These are phyloP conservation scores for Drechslera avenae DNA, from an alignment of 2,329 filamentous ascomycete species.

Conservation along the genomic window DNA sequence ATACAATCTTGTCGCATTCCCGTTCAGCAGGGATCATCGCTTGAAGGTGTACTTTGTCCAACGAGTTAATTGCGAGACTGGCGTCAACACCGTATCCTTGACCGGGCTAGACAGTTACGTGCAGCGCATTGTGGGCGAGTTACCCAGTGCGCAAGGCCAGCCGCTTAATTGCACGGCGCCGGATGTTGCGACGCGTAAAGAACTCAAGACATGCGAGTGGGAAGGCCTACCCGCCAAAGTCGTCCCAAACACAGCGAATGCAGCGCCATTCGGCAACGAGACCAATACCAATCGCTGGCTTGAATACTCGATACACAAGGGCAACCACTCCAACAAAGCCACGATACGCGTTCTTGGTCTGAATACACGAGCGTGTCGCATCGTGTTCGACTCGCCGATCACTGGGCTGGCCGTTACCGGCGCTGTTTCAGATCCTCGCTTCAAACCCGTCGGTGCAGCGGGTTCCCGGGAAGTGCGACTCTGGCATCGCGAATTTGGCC, in stretches of 20 bases:
- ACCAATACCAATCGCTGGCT: conserved; percentile 60
- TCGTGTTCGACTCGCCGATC: conserved; percentile 73
- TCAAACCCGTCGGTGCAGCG: conserved; percentile 65
- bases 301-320: conserved; percentile 63
- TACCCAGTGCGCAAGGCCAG: conserved; percentile 74
- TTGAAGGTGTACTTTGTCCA: conserved; percentile 91
- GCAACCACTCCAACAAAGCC: conserved; percentile 58
- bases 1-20: conserved; percentile 87
- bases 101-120: conserved; percentile 46
- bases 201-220: conserved; percentile 72
- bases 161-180: conserved; percentile 49
- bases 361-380: conserved; percentile 78
- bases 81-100: conserved; percentile 68
- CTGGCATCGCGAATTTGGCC: conserved; percentile 81
- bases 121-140: conserved; percentile 64
- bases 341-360: conserved; percentile 69
- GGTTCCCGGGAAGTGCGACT: conserved; percentile 73
- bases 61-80: conserved; percentile 72
- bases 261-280: conserved; percentile 29
- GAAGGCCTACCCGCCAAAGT: conserved; percentile 70
- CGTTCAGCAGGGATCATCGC: conserved; percentile 78
- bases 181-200: conserved; percentile 51
- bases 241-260: conserved; percentile 51
- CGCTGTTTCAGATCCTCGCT: conserved; percentile 66
- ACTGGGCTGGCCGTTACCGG: conserved; percentile 67